Base-by-base conservation (phyloP, 768 basidiomycete species). In the Boletellus sp. region DNA sequence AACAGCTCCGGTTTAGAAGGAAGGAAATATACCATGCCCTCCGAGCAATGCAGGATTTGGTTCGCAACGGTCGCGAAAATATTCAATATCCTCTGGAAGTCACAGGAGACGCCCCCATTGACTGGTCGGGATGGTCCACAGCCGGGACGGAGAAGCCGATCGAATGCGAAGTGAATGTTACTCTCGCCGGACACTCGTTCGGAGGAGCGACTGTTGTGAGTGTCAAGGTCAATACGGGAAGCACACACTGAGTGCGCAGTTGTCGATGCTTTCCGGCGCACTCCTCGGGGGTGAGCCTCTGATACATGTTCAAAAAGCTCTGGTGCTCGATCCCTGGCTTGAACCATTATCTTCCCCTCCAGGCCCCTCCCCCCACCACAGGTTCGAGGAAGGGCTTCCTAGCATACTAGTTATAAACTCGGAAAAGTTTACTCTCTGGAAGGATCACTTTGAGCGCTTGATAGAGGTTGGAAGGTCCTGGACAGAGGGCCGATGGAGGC, bases 261-360 rank as follows among this genome's bases (percentile, higher is more conserved):
- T 86, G 36, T 78, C 79, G 10, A 62, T 85, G 9, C 69, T 86
- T 11, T 81, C 83, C 20, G 74, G 72, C 3, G 58, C 70, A 22
- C 74, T 81, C 6, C 73, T 77, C 16, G 63, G 64, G 23, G 66
- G 65, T 3, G 70, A 76, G 49, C 39, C 61, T 12, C 62, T 58
- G 3, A 72, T 91, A 47, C 84, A 83, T 0, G 68, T 87, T 43
- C 66, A 71, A 6, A 77, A 78, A 41, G 80, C 77, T 9, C 61
- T 93, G 19, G 72, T 85, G 19, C 75, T 90, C 16, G 91, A 94
- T 67, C 91, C 91, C 17, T 93, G 91, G 90, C 68, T 92, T 8
- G 88, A 92, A 48, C 87, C 90, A 16, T 60, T 90, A 20, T 76
- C n/a, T n/a, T n/a, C 83, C 7, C 64, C 73, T 34, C 86, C 80